Evolutionary conservation across 805 yeast species (phyloP), one percentile per base, ranked within the genome.

Genomic region (Nakazawaea pomicola): DNA sequence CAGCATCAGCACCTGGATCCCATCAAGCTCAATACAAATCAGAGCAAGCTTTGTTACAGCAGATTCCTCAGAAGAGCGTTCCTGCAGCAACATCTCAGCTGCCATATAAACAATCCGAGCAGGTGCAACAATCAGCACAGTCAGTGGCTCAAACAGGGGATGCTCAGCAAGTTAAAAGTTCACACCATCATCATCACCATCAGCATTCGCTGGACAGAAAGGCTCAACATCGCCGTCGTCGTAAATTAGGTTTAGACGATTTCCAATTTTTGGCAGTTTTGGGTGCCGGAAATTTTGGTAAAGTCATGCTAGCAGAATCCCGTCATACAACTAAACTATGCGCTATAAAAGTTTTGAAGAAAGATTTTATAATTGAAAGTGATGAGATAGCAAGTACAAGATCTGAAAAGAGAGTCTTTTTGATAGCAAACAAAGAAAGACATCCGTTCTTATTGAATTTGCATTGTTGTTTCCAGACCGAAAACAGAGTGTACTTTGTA

Each of bases 211-310:
- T n/a, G n/a, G n/a, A n/a, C n/a, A n/a, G 62, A 52, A 52, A 35
- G 50, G 32, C 48, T 19, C 61, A 21, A n/a, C 40, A 30, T 18
- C 38, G 66, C 42, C 63, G 60, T 39, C 78, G 87, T 51, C 78
- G 83, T 54, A 83, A 80, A 60, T 78, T 90, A 42, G 97, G 99
- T 0, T 72, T 93, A 43, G 98, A 93, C 60, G 98, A 93, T 62
- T 93, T 93, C 72, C 83, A 87, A 51, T 84, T 93, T 56, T 65
- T 93, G 51, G 95, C 97, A 8, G 99, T 93, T 8, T 72, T 93
- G 44, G 99, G 99, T 53, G 93, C 90, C 60, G 99, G 99, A 65
- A 93, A 93, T 61, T 93, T 93, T 60, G 99, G 99, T 64, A 93
- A 93, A 58, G 99, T 93, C 43, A 87, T 93, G 90, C 74, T 93